Percentiles rank a stretch among this genome's conserved stretches.
Conservation (phyloP, 2,329 filamentous ascomycete genomes). For the Phaeosphaeria sp. region DNA sequence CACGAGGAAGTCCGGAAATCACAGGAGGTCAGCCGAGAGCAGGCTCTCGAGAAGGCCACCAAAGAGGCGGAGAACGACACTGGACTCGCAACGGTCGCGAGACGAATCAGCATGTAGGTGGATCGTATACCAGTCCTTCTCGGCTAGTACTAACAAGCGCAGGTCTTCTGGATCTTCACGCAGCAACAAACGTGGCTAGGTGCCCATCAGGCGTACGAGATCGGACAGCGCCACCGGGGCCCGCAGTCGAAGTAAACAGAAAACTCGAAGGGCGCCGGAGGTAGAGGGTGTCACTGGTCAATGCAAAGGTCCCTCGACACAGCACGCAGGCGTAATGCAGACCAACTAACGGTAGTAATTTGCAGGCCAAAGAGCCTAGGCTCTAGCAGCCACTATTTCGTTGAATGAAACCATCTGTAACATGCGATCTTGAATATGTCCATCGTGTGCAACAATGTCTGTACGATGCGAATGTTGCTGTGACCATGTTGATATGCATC, state of each 20-base stretch:
- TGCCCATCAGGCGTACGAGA: constrained; percentile 24
- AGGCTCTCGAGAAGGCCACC: constrained; percentile 84
- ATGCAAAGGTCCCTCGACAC: constrained; percentile 30
- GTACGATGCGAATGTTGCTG: not conserved
- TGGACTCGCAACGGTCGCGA: constrained; percentile 82
- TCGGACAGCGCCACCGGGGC: constrained; percentile 14
- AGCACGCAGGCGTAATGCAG: constrained; percentile 36
- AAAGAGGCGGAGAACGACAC: constrained; percentile 92
- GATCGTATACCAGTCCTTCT: not conserved
- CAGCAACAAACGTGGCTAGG: constrained; percentile 42
- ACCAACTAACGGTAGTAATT: constrained; percentile 38
- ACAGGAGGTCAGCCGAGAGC: constrained; percentile 79
- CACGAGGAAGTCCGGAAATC: constrained; percentile 89
- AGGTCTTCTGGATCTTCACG: constrained; percentile 52
- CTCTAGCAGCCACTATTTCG: constrained; percentile 28
- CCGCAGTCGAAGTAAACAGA: not conserved
- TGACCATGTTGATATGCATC: not conserved
- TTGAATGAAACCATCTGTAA: constrained; percentile 29
- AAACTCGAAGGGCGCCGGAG: constrained; percentile 7
- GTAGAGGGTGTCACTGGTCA: constrained; percentile 18
- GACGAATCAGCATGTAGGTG: constrained; percentile 94
- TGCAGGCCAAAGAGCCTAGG: constrained; percentile 27
- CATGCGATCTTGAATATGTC: not conserved
- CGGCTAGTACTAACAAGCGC: constrained; percentile 13
- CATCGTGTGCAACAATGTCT: not conserved